Percentiles rank a stretch among this genome's conserved stretches.
Evolutionary conservation across 2,329 filamentous ascomycete genomes (phyloP).

Genomic region (Xylaria sp.): DNA sequence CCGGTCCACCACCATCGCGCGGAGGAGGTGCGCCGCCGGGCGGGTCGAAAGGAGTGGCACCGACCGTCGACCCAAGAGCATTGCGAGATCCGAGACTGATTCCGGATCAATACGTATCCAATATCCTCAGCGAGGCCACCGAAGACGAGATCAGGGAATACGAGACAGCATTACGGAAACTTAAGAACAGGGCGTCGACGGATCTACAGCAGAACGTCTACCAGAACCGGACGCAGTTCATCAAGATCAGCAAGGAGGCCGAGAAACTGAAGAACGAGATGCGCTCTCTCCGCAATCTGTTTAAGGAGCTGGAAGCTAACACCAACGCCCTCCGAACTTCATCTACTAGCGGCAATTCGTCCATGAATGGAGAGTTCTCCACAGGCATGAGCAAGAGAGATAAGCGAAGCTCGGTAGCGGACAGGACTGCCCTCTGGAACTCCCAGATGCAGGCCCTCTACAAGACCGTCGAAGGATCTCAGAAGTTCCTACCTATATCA

Average conservation of each 20-base stretch:
- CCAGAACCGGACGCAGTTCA: constrained; percentile 96
- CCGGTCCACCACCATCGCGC: constrained; percentile 57
- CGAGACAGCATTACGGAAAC: constrained; percentile 72
- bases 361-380: constrained; percentile 55
- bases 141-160: constrained; percentile 86
- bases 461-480: constrained; percentile 96
- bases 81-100: constrained; percentile 78
- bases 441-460: constrained; percentile 80
- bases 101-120: constrained; percentile 77
- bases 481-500: constrained; percentile 91
- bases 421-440: constrained; percentile 68
- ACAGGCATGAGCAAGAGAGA: constrained; percentile 67
- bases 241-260: constrained; percentile 98
- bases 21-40: constrained; percentile 49
- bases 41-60: constrained; percentile 51
- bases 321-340: constrained; percentile 66
- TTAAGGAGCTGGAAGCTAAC: constrained; percentile 87
- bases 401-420: constrained; percentile 86
- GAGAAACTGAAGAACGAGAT: constrained; percentile 97
- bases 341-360: constrained; percentile 55
- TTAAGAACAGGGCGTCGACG: constrained; percentile 76
- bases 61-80: constrained; percentile 74
- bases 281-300: constrained; percentile 84
- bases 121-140: constrained; percentile 78
- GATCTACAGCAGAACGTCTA: constrained; percentile 95